A percentile compares a stretch with the other conserved stretches of the same genome.
Evolutionary conservation across 2,329 filamentous ascomycete genomes (phyloP).

Genomic region (Botrytis hyacinthi): DNA sequence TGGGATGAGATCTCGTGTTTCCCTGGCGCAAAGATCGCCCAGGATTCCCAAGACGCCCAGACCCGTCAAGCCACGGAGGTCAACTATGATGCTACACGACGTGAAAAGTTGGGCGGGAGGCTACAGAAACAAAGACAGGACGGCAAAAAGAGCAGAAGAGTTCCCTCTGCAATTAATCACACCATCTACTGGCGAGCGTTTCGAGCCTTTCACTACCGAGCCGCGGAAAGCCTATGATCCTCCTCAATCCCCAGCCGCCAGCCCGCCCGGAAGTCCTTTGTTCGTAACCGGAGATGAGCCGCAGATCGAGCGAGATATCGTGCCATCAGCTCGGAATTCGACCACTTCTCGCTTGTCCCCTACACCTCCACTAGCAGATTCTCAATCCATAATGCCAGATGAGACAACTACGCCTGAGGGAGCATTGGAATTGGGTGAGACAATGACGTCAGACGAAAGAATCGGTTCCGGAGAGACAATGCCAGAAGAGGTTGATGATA

Average conservation of each 20-base stretch:
- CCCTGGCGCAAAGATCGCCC: neutral
- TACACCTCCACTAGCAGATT: neutral
- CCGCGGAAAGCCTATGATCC: neutral
- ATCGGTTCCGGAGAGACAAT: neutral
- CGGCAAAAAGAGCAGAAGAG: neutral
- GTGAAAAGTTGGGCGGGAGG: neutral
- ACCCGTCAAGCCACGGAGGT: neutral
- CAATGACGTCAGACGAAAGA: too few relatives aligned
- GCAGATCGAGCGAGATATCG: neutral
- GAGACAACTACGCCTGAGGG: too few relatives aligned
- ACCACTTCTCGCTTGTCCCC: neutral
- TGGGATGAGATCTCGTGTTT: neutral
- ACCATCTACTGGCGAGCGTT: neutral
- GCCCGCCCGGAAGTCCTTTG: neutral
- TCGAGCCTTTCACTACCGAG: neutral
- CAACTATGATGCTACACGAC: neutral
- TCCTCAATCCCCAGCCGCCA: neutral
- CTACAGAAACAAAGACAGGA: neutral
- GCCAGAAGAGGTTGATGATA: neutral
- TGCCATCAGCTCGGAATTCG: neutral
- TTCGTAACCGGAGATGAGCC: neutral
- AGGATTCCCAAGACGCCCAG: neutral
- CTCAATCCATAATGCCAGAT: neutral
- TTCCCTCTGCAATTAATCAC: neutral
- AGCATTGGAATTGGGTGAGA: too few relatives aligned